Conservation (phyloP, 1,284 basidiomycete species). For the Clitocybe nebularis region DNA sequence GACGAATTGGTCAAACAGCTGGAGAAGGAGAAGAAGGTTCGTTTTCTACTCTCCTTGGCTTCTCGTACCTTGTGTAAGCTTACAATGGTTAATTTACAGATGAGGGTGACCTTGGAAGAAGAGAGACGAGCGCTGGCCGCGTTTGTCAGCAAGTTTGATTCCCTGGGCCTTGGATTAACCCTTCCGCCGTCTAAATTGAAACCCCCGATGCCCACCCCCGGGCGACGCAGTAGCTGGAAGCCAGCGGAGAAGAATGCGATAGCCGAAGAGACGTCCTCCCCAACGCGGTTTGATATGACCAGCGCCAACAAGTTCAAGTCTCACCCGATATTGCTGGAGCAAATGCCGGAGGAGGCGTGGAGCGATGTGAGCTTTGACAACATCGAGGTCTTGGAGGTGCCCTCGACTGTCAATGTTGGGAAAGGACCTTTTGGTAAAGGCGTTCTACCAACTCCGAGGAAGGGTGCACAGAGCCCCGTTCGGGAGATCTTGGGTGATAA, state of each 20-base stretch:
- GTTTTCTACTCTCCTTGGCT: conserved; percentile 17
- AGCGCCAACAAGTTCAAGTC: conserved; percentile 27
- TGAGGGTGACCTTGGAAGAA: conserved; percentile 60
- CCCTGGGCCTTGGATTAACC: conserved; percentile 47
- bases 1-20: conserved; percentile 65
- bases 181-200: conserved; percentile 34
- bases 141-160: conserved; percentile 76
- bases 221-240: conserved; percentile 1
- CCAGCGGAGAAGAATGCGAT: conserved; percentile 11
- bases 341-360: conserved; percentile 48
- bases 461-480: conserved; percentile 14
- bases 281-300: conserved; percentile 39
- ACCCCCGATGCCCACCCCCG: conserved; percentile 40
- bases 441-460: no score
- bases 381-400: conserved; percentile 12
- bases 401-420: not conserved
- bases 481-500: conserved; percentile 31
- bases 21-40: conserved; percentile 69
- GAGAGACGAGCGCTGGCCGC: conserved; percentile 70
- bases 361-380: conserved; percentile 35
- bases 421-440: conserved; percentile 6
- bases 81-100: conserved; percentile 17
- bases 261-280: conserved; percentile 38
- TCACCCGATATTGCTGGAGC: conserved; percentile 27
- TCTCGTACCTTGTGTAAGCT: not conserved